Base-by-base conservation (phyloP, 768 basidiomycete species). In the Tylopilus intermedius region DNA sequence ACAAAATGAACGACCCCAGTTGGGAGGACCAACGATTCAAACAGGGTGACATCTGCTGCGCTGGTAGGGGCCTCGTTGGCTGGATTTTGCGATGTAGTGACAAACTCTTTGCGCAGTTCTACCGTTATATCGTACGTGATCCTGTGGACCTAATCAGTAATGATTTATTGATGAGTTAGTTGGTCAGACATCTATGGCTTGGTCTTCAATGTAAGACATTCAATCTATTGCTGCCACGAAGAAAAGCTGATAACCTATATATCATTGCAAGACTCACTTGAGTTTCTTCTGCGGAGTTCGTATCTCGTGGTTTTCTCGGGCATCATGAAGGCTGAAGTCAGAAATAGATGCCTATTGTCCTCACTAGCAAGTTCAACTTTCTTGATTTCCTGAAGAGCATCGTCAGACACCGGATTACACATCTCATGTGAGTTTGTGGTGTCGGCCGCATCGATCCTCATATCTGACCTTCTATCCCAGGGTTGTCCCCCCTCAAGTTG, bases 171-270 rank as follows among this genome's bases (percentile, higher is more conserved):
- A 30, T 30, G 9, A 30, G 2, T 8, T 8, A 6, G 8, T 10
- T 37, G 53, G 35, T 52, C 56, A 80, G 84, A 87, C 60, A 84
- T 86, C 8, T 87, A 85, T 63, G 84, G 85, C 14, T 64, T 86
- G 22, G 76, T 84, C 18, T 76, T 83, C 52, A 81, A 78, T 64
- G 78, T 82, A 47, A 56, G 75, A 40, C 7, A n/a, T 39, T 29
- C 39, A 0, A 11, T 57, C 21, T 41, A 5, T 30, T 18, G 47
- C 18, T 29, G 1, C 15, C 18, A 4, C 3, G 8, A 9, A n/a
- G n/a, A 39, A 38, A 30, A 4, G 22, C 35, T 21, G 14, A 42
- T 59, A 44, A 56, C 30, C 43, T 30, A 67, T 66, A 69, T 50
- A 24, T 18, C 66, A 68, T 45, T 70, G 64, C 21, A 49, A 84